These are phyloP conservation scores for Amanita pallidorosea DNA, from an alignment of 768 basidiomycete genomes.

Conservation along the genomic window DNA sequence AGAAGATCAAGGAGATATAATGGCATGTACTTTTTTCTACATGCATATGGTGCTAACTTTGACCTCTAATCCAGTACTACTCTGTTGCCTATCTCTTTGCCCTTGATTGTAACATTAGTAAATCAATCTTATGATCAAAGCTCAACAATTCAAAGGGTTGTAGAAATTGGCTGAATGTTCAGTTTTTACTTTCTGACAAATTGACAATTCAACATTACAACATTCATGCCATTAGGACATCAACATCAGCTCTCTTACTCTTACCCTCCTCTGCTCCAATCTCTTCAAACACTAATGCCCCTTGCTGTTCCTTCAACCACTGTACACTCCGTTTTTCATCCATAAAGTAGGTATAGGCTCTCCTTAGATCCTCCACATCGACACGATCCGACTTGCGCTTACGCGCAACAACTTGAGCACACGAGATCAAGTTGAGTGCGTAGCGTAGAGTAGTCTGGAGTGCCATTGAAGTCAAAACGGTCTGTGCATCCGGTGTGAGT, in stretches of 20 bases:
- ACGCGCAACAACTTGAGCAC: constrained; percentile 75
- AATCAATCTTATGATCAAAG: no score
- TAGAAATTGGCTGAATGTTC: no score
- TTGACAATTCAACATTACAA: no score
- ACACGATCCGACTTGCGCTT: constrained; percentile 79
- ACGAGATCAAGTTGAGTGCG: constrained; percentile 90
- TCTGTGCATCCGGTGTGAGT: constrained; percentile 58
- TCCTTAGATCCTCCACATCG: constrained; percentile 71
- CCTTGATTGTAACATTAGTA: no score
- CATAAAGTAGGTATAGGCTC: constrained; percentile 84
- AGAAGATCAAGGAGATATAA: no score
- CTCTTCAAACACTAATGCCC: constrained; percentile 67
- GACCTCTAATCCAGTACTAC: no score
- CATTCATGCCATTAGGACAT: background rate
- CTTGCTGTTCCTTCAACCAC: constrained; percentile 82
- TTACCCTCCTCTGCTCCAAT: constrained; percentile 50
- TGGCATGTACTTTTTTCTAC: no score
- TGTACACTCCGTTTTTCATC: constrained; percentile 86
- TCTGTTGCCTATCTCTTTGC: no score
- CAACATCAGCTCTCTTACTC: constrained; percentile 4
- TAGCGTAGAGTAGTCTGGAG: constrained; percentile 86
- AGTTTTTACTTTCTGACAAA: no score
- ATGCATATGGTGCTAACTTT: no score
- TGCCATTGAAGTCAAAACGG: constrained; percentile 85
- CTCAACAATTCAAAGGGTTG: no score